Evolutionary conservation across 148 eudicot genomes (phyloP).

Genomic region (Fagopyrum tataricum): DNA sequence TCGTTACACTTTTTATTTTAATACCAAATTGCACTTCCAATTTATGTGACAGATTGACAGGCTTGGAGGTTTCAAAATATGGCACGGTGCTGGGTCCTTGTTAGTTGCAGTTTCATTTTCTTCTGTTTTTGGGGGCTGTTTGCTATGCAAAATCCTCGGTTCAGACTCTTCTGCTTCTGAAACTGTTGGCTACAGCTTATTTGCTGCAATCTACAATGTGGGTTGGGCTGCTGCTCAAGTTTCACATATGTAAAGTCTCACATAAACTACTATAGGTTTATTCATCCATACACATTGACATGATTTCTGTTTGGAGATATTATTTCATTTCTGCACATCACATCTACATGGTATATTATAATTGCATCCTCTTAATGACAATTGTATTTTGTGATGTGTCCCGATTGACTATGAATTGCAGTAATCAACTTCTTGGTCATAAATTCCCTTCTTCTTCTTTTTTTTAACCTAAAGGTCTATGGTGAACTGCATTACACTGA

Average conservation of each 20-base stretch:
- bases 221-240: conserved; percentile 99
- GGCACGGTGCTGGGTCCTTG: conserved; percentile 91
- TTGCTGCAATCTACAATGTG: conserved; percentile 79
- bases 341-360: background rate
- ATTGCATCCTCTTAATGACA: background rate
- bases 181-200: conserved; percentile 80
- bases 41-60: conserved; percentile 72
- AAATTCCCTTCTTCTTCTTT: background rate
- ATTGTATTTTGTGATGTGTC: background rate
- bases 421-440: background rate
- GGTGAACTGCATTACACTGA: conserved; percentile 91
- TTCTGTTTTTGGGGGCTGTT: conserved; percentile 91
- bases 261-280: background rate
- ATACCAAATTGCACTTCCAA: background rate
- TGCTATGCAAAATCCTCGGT: conserved; percentile 76
- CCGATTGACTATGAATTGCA: background rate
- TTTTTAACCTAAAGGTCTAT: conserved; percentile 61
- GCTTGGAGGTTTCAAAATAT: conserved; percentile 82
- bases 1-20: background rate
- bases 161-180: conserved; percentile 48
- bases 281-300: background rate
- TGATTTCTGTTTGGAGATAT: background rate
- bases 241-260: conserved; percentile 73
- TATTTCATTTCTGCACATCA: background rate
- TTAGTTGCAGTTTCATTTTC: conserved; percentile 91